Percentiles rank a stretch among this genome's conserved stretches.
These are phyloP conservation scores for Dictyostelium firmibasis DNA, from an alignment of 78 protist genomes.

Conservation along the genomic window DNA sequence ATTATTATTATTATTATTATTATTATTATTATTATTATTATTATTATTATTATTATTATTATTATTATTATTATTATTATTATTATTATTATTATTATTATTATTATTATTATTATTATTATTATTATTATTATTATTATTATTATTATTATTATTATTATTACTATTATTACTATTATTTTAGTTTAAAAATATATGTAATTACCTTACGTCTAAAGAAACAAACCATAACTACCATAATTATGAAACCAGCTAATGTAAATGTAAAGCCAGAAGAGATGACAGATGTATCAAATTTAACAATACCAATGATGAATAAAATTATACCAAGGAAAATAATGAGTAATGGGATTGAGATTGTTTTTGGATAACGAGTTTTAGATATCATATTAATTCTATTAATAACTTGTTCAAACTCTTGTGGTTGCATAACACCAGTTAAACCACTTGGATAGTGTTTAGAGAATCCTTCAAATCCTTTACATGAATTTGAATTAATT, in stretches of 20 bases:
- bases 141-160: too few relatives aligned
- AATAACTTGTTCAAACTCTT: neutral
- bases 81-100: too few relatives aligned
- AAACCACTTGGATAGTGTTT: neutral
- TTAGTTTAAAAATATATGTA: too few relatives aligned
- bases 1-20: too few relatives aligned
- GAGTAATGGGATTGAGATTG: neutral
- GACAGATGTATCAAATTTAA: neutral
- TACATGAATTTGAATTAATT: neutral
- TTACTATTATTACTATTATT: too few relatives aligned
- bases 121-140: too few relatives aligned
- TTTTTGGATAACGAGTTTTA: neutral
- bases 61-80: too few relatives aligned
- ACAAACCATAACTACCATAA: neutral
- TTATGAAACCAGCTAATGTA: neutral
- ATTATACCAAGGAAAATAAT: neutral
- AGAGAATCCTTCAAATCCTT: neutral
- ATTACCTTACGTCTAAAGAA: neutral
- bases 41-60: too few relatives aligned
- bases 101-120: too few relatives aligned
- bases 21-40: too few relatives aligned
- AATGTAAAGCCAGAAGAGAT: neutral
- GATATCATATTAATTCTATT: constrained; percentile 1
- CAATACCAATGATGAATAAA: neutral
- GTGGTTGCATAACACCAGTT: neutral